These are phyloP conservation scores for Penicillium decumbens DNA, from an alignment of 2,329 filamentous ascomycete genomes.

Conservation along the genomic window DNA sequence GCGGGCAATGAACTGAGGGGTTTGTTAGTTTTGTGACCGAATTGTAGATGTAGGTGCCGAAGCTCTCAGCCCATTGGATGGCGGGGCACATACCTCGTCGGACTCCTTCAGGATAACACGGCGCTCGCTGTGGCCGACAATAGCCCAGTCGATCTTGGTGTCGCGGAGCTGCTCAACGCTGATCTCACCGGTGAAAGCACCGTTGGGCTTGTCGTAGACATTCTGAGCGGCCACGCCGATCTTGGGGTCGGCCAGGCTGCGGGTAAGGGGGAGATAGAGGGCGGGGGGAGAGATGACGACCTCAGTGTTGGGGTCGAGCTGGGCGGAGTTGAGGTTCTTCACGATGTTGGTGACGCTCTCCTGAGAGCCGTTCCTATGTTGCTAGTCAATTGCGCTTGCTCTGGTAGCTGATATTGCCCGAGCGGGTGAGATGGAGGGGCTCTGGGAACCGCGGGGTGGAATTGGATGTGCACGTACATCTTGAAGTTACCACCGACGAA, in stretches of 20 bases:
- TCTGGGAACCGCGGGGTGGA: constrained; percentile 25
- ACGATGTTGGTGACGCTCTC: constrained; percentile 89
- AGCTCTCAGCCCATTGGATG: neutral
- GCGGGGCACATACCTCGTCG: constrained; percentile 53
- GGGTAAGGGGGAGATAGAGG: constrained; percentile 84
- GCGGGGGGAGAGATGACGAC: constrained; percentile 88
- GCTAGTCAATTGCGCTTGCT: constrained; percentile 13
- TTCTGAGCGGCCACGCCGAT: constrained; percentile 93
- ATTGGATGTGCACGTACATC: constrained; percentile 61
- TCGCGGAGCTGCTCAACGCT: constrained; percentile 88
- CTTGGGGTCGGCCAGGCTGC: constrained; percentile 68
- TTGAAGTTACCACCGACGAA: constrained; percentile 99
- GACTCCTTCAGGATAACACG: constrained; percentile 83
- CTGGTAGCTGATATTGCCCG: constrained; percentile 1
- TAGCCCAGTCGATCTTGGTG: constrained; percentile 78
- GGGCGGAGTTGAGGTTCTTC: constrained; percentile 78
- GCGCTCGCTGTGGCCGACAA: constrained; percentile 93
- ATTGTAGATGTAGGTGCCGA: neutral
- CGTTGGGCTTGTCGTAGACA: constrained; percentile 94
- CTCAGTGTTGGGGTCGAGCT: constrained; percentile 63
- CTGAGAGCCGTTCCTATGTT: constrained; percentile 80
- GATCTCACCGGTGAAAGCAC: constrained; percentile 96
- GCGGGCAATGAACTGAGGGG: constrained; percentile 65
- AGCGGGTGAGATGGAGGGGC: constrained; percentile 24
- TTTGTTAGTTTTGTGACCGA: constrained; percentile 3